Conservation (phyloP, 2,329 filamentous ascomycete genomes). For the Onygenales sp. region DNA sequence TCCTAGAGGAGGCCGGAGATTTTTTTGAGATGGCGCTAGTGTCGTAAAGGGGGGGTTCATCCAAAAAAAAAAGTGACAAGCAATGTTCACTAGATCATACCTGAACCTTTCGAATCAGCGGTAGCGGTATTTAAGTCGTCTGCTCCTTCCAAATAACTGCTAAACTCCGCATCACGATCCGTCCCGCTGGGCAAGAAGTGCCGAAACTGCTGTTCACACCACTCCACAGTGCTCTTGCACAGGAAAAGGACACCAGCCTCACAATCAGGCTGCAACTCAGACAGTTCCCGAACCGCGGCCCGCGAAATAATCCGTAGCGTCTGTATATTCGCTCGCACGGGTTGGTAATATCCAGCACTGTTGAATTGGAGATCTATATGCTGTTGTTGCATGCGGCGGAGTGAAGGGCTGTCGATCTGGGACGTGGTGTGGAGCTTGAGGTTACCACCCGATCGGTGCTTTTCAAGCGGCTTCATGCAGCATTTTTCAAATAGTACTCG, state of each 20-base stretch:
- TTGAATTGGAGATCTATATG: too few species aligned
- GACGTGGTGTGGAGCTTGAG: not conserved
- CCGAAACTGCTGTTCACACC: not conserved
- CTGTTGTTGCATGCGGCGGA: too few species aligned
- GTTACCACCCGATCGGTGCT: not conserved
- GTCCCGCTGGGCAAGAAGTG: not conserved
- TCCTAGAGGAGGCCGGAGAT: too few species aligned
- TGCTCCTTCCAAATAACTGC: not conserved
- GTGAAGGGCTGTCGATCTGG: not conserved
- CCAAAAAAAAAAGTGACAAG: too few species aligned
- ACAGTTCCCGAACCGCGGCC: constrained; percentile 23
- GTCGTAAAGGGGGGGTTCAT: too few species aligned
- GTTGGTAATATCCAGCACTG: constrained; percentile 10
- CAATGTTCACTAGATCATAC: too few species aligned
- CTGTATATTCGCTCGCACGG: constrained; percentile 23
- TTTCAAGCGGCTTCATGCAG: constrained; percentile 26
- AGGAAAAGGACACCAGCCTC: not conserved
- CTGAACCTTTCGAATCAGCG: not conserved
- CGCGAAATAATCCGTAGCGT: constrained; percentile 29
- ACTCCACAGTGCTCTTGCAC: not conserved
- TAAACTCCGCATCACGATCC: not conserved
- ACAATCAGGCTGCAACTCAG: constrained; percentile 1
- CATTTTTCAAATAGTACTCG: constrained; percentile 40
- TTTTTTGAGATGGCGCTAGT: too few species aligned
- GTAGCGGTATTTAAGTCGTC: not conserved